Percentiles rank a stretch among this genome's conserved stretches.
Evolutionary conservation across 2,329 filamentous ascomycete species (phyloP).

Genomic region (Penicillium sumatraense): DNA sequence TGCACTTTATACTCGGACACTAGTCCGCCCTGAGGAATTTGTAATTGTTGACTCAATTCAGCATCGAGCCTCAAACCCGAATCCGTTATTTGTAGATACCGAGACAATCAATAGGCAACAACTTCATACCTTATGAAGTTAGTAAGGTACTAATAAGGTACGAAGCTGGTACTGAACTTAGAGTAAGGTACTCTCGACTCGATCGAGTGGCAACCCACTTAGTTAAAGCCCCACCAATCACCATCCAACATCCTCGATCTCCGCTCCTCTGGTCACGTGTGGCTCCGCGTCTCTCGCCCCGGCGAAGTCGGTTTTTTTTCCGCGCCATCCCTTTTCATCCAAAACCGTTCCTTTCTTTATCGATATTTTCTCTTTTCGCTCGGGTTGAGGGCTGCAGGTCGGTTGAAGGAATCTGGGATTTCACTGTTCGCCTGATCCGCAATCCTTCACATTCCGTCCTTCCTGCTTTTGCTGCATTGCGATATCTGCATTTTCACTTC

Average conservation of each 20-base stretch:
- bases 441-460: constrained; percentile 6
- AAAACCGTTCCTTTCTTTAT: constrained; percentile 22
- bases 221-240: constrained; percentile 9
- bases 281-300: constrained; percentile 13
- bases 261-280: constrained; percentile 10
- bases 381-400: constrained; percentile 34
- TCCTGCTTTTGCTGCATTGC: constrained; percentile 22
- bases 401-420: constrained; percentile 12
- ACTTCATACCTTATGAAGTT: too few species aligned
- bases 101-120: too few species aligned
- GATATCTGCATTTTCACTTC: constrained; percentile 17
- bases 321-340: constrained; percentile 22
- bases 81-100: too few species aligned
- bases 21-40: too few species aligned
- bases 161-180: too few species aligned
- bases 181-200: too few species aligned
- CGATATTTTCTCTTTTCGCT: constrained; percentile 13
- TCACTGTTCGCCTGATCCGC: background rate
- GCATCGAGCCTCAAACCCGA: too few species aligned
- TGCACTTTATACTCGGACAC: too few species aligned
- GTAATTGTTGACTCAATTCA: too few species aligned
- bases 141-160: too few species aligned
- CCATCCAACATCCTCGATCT: background rate
- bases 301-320: constrained; percentile 22
- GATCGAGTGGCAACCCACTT: background rate